These are phyloP conservation scores for Carallia pectinifolia DNA, from an alignment of 345 rosid species.

Conservation along the genomic window DNA sequence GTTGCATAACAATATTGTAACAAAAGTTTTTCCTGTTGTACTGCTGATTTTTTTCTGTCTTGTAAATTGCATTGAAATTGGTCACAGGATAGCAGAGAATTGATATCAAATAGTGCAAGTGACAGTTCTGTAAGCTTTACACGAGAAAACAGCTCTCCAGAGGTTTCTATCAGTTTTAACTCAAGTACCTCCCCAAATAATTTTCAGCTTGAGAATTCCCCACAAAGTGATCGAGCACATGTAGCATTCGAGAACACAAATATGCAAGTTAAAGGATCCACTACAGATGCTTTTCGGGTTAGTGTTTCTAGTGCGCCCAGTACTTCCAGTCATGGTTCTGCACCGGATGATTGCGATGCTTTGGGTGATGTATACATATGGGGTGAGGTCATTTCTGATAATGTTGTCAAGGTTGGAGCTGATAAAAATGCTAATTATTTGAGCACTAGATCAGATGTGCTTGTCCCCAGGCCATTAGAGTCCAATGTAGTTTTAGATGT, in stretches of 20 bases:
- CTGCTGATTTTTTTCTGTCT: not conserved
- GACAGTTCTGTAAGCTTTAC: constrained; percentile 75
- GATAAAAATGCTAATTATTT: constrained; percentile 54
- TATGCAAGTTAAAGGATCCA: constrained; percentile 83
- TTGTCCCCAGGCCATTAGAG: constrained; percentile 76
- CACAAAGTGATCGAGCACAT: constrained; percentile 76
- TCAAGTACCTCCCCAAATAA: constrained; percentile 54
- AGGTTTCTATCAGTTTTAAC: constrained; percentile 49
- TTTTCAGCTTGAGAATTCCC: constrained; percentile 54
- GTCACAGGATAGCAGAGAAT: constrained; percentile 85
- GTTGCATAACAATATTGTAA: no score
- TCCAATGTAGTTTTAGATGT: constrained; percentile 88
- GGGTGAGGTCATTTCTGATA: constrained; percentile 90
- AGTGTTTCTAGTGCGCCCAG: constrained; percentile 97
- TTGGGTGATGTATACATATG: constrained; percentile 92
- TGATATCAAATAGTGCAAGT: constrained; percentile 79
- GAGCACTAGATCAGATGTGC: constrained; percentile 65
- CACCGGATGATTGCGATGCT: constrained; percentile 94
- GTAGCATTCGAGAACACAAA: constrained; percentile 73
- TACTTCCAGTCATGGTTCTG: constrained; percentile 97
- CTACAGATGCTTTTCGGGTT: constrained; percentile 87
- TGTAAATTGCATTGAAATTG: constrained; percentile 18
- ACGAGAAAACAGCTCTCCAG: constrained; percentile 65
- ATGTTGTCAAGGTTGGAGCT: constrained; percentile 51
- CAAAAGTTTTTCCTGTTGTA: constrained; percentile 7